Percentiles rank a stretch among this genome's conserved stretches.
phyloP scores from a whole-genome alignment of 208 protist species.

The Angomonas ambiguus region DNA sequence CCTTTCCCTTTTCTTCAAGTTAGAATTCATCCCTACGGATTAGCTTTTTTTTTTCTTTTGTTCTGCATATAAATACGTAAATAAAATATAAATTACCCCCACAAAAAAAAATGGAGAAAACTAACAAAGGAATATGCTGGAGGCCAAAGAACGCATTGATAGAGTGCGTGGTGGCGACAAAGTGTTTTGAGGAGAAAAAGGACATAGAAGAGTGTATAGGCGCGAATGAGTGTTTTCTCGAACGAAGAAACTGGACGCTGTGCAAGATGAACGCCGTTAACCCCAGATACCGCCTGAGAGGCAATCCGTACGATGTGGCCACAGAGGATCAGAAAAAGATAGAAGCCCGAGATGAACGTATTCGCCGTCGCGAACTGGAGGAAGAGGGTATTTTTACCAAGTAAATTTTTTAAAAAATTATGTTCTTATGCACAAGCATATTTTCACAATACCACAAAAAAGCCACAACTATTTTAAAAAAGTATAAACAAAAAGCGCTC shows the following conservation, averaged over 20 bases:
- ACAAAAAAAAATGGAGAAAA: conserved; percentile 54
- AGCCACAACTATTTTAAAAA: neutral
- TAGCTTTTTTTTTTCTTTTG: conserved; percentile 17
- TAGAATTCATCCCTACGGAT: no score
- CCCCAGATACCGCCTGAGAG: conserved; percentile 76
- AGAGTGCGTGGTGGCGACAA: conserved; percentile 78
- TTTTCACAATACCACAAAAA: neutral
- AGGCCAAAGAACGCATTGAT: conserved; percentile 83
- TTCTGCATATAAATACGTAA: neutral
- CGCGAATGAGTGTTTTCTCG: conserved; percentile 77
- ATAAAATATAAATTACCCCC: neutral
- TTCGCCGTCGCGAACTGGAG: conserved; percentile 69
- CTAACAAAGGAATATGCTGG: conserved; percentile 83
- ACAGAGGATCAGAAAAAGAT: conserved; percentile 88
- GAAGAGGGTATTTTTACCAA: conserved; percentile 76
- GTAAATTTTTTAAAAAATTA: conserved; percentile 12
- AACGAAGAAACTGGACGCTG: conserved; percentile 82
- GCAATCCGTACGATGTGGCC: conserved; percentile 85
- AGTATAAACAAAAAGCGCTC: neutral
- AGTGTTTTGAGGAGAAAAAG: conserved; percentile 83
- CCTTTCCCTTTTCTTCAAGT: no score
- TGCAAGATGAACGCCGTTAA: conserved; percentile 90
- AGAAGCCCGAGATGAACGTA: conserved; percentile 79
- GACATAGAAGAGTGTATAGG: conserved; percentile 75
- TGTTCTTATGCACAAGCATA: neutral